Evolutionary conservation across 2,329 filamentous ascomycete genomes (phyloP), one percentile per base, ranked within the genome.

Genomic region (Xylariaceae sp.): DNA sequence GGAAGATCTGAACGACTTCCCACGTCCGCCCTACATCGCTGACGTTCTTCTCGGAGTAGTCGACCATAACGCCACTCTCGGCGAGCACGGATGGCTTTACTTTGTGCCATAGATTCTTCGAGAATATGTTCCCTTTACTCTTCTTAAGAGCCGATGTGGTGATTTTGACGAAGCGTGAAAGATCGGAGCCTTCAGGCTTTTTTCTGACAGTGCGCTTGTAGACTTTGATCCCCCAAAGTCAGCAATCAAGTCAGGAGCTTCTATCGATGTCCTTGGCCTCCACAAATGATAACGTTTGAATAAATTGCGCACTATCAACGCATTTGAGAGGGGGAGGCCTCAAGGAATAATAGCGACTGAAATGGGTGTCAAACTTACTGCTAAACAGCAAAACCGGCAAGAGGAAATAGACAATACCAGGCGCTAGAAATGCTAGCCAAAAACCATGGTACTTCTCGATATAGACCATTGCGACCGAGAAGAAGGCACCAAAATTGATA

Each of bases 41-140:
- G 54, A 90, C 86, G 77, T 85, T 87, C 42, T 80, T 81, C 65
- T 88, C 85, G 49, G 84, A 83, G 64, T 86, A 88, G 13, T 76
- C 78, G 76, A 87, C 86, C 72, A 75, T 79, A 0, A 63, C 61
- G 76, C 67, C 77, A 73, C 66, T 72, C 68, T 64, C 75, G 1
- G 74, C 74, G 3, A 85, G 75, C 9, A 74, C 73, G 52, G 79
- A 81, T 5, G 86, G 86, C 74, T 80, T 82, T 35, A 82, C 81
- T 15, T 76, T 74, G 23, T 86, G 75, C 85, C 85, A 88, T 69
- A 87, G 81, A 13, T 76, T 74, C 34, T 77, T 75, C 52, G 75
- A 74, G 62, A 82, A 79, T 64, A 87, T 73, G 66, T 84, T 82
- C 65, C 78, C 80, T 65, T 74, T 67, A 49, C 71, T 74, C 44